phyloP scores from a whole-genome alignment of 768 basidiomycete species.

The Leucosporidium creatinivorum region DNA sequence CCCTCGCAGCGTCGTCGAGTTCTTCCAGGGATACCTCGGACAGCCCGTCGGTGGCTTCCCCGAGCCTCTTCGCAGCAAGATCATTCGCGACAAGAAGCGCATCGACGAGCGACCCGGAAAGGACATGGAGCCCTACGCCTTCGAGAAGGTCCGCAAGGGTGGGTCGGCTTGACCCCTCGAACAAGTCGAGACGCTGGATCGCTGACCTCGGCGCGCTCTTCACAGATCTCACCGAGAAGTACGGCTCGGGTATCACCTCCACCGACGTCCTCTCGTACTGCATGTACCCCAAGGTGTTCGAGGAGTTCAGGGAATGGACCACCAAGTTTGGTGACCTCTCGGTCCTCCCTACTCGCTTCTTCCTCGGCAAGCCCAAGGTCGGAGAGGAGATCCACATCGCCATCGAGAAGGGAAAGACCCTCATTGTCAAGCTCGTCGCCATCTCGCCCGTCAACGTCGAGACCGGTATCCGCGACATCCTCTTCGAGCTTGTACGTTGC shows the following conservation, averaged over 20 bases:
- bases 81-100: constrained; percentile 88
- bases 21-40: constrained; percentile 96
- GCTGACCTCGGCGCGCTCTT: constrained; percentile 37
- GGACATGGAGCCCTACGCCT: constrained; percentile 77
- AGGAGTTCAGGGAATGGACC: constrained; percentile 80
- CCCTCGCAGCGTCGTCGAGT: constrained; percentile 52
- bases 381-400: constrained; percentile 70
- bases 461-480: constrained; percentile 87
- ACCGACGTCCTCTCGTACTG: constrained; percentile 88
- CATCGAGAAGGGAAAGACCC: constrained; percentile 82
- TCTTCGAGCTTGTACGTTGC: constrained; percentile 74
- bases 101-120: constrained; percentile 91
- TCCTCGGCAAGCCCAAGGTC: constrained; percentile 81
- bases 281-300: constrained; percentile 98
- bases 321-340: constrained; percentile 64
- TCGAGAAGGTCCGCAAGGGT: constrained; percentile 71
- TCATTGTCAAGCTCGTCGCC: constrained; percentile 93
- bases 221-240: constrained; percentile 81
- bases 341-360: constrained; percentile 91
- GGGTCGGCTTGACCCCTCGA: background rate
- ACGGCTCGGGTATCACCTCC: constrained; percentile 89
- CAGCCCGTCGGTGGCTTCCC: constrained; percentile 99
- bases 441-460: constrained; percentile 87
- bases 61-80: constrained; percentile 79
- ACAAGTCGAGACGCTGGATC: background rate